These are phyloP conservation scores for Gossypium sturtianum DNA, from an alignment of 345 rosid species.

Conservation along the genomic window DNA sequence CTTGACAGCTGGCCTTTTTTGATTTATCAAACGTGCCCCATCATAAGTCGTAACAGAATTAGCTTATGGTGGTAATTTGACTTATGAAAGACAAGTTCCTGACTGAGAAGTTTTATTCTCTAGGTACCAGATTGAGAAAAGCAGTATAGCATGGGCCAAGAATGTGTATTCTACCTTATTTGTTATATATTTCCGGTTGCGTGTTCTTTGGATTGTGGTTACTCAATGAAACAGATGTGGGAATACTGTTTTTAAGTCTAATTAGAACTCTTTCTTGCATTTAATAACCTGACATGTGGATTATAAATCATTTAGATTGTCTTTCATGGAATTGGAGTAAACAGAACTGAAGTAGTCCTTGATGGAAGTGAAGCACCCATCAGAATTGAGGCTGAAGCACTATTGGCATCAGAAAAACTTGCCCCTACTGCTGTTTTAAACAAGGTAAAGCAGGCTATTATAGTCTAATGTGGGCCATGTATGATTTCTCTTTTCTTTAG, in stretches of 20 bases:
- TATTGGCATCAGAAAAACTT: conserved; percentile 70
- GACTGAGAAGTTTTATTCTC: background rate
- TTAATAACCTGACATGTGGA: background rate
- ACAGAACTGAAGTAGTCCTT: conserved; percentile 71
- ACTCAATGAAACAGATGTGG: background rate
- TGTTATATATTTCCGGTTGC: background rate
- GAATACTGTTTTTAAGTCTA: background rate
- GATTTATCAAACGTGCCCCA: background rate
- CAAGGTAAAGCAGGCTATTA: conserved; percentile 45
- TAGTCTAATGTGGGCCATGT: background rate
- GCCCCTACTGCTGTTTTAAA: conserved; percentile 69
- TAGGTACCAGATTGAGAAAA: background rate
- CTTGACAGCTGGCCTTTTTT: background rate
- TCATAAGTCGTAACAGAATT: background rate
- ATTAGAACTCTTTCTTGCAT: background rate
- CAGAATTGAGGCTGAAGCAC: conserved; percentile 75
- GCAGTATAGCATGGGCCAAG: background rate
- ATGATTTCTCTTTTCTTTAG: conserved; percentile 2
- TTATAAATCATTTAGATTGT: conserved; percentile 38
- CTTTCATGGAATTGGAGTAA: conserved; percentile 81
- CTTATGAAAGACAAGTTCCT: background rate
- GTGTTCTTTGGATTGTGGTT: background rate
- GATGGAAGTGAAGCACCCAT: conserved; percentile 97
- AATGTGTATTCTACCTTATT: background rate
- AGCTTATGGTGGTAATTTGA: background rate